Evolutionary conservation across 2,329 filamentous ascomycete genomes (phyloP).

Genomic region (Monosporascus sp.): DNA sequence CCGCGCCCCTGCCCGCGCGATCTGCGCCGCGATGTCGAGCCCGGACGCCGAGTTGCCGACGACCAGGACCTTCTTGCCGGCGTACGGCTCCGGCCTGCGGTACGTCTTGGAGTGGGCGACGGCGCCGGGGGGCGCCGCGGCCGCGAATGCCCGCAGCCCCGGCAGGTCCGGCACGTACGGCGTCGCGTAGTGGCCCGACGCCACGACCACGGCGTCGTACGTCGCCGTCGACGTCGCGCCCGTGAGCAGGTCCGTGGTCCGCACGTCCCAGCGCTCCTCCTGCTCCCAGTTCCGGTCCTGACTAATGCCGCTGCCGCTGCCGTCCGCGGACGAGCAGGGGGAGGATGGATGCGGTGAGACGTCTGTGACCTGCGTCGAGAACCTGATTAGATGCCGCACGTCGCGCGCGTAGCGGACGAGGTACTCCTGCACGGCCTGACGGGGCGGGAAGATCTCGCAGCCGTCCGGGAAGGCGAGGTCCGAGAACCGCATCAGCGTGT

Average conservation of each 20-base stretch:
- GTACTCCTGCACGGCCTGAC: conserved; percentile 67
- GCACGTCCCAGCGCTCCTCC: conserved; percentile 51
- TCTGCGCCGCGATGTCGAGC: conserved; percentile 74
- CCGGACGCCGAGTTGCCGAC: conserved; percentile 83
- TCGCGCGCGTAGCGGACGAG: conserved; percentile 66
- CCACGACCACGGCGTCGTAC: conserved; percentile 72
- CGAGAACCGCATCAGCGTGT: conserved; percentile 73
- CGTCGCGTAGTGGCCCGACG: conserved; percentile 69
- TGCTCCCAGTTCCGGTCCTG: conserved; percentile 27
- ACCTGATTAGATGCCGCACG: conserved; percentile 60
- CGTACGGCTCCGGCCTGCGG: conserved; percentile 57
- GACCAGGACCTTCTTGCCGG: conserved; percentile 69
- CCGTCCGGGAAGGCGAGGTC: conserved; percentile 60
- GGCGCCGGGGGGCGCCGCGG: conserved; percentile 47
- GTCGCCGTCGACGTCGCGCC: conserved; percentile 33
- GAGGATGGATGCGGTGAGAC: conserved; percentile 20
- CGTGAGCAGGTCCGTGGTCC: conserved; percentile 44
- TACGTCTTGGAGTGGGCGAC: conserved; percentile 79
- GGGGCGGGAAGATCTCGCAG: conserved; percentile 67
- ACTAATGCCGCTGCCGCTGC: too few species aligned
- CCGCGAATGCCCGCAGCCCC: conserved; percentile 55
- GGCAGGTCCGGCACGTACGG: conserved; percentile 60
- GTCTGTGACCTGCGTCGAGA: conserved; percentile 64
- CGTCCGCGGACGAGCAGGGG: neutral
- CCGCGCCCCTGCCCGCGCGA: conserved; percentile 50